A percentile compares a stretch with the other conserved stretches of the same genome.
Evolutionary conservation across 2,329 filamentous ascomycete genomes (phyloP).

Genomic region (Neonectria coccinea): DNA sequence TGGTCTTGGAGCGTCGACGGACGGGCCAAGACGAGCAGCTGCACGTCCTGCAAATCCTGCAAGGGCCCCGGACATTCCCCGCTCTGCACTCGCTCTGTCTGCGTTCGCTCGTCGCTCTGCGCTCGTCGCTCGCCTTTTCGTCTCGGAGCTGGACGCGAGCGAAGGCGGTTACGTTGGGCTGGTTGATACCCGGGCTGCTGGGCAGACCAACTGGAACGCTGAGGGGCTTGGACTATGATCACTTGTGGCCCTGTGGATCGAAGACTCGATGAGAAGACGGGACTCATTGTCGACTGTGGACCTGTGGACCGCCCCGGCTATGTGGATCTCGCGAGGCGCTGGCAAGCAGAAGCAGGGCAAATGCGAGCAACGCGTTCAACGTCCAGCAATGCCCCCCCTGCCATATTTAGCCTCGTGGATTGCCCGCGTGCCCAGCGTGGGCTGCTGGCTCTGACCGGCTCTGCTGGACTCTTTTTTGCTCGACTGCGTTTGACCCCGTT

Average conservation of each 20-base stretch:
- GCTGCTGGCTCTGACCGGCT: constrained; percentile 8
- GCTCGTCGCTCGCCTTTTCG: not conserved
- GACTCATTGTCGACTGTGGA: constrained; percentile 4
- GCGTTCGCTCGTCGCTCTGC: constrained; percentile 8
- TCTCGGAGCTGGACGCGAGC: constrained; percentile 15
- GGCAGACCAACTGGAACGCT: constrained; percentile 11
- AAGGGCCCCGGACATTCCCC: constrained; percentile 36
- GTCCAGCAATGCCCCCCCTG: constrained; percentile 40
- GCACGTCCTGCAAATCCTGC: constrained; percentile 33
- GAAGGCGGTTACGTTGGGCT: constrained; percentile 19
- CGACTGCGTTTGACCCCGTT: constrained; percentile 16
- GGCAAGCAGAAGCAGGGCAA: constrained; percentile 20
- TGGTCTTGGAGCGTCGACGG: constrained; percentile 27
- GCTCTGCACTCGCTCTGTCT: constrained; percentile 4
- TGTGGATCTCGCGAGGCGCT: constrained; percentile 35
- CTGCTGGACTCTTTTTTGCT: constrained; percentile 16
- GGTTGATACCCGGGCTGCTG: constrained; percentile 17
- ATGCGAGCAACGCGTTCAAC: constrained; percentile 36
- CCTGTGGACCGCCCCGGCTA: constrained; percentile 2
- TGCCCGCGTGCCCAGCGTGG: constrained; percentile 43
- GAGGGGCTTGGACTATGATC: constrained; percentile 3
- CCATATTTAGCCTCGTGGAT: constrained; percentile 46
- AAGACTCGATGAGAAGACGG: not conserved
- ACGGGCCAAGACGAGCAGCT: constrained; percentile 37
- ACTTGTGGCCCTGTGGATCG: not conserved